These are phyloP conservation scores for Magnaporthiopsis poae DNA, from an alignment of 2,329 filamentous ascomycete genomes.

Conservation along the genomic window DNA sequence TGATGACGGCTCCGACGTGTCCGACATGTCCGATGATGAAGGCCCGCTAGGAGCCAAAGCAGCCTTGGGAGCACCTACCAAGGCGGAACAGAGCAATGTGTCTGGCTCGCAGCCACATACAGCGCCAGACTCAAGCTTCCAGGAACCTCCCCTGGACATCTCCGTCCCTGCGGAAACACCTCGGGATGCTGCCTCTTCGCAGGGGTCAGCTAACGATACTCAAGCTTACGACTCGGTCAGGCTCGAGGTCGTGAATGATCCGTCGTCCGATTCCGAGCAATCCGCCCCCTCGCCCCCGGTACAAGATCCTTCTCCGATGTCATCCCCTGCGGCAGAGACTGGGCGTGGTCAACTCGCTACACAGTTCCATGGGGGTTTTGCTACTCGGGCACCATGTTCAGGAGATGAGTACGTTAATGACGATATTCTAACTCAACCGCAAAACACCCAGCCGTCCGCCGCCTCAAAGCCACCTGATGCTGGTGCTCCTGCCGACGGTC, in stretches of 20 bases:
- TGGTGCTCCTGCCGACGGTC: not conserved
- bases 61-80: no score
- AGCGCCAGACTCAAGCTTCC: not conserved
- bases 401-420: slow-evolving; percentile 1
- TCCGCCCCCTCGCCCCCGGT: not conserved
- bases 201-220: not conserved
- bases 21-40: not conserved
- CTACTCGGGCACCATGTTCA: not conserved
- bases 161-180: not conserved
- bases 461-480: not conserved
- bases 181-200: not conserved
- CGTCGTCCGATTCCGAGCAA: not conserved
- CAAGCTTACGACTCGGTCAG: not conserved
- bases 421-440: slow-evolving; percentile 1
- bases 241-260: not conserved
- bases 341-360: not conserved
- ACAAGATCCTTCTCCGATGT: not conserved
- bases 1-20: not conserved
- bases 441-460: not conserved
- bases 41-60: not conserved
- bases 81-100: not conserved
- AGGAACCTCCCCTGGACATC: not conserved
- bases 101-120: not conserved
- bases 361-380: not conserved
- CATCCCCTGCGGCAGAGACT: not conserved